These are phyloP conservation scores for Tetragonia tetragonoides DNA, from an alignment of 148 eudicot species.

Conservation along the genomic window DNA sequence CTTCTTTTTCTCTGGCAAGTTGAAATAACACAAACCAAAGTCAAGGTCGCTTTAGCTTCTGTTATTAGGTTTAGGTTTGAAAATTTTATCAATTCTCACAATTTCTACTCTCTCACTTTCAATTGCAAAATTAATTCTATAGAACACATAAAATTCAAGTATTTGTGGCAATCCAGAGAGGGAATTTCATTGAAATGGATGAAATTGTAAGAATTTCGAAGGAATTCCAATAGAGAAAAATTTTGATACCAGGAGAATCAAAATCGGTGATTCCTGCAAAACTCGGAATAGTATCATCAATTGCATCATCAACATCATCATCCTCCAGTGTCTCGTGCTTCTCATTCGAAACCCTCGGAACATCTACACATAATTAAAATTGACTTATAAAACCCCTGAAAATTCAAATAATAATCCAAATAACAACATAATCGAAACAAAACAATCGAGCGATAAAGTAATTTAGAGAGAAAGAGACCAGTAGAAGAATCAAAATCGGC, in stretches of 20 bases:
- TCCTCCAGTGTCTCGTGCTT: background rate
- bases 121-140: too few relatives aligned
- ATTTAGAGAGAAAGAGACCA: conserved; percentile 22
- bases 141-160: too few relatives aligned
- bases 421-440: background rate
- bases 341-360: conserved; percentile 1
- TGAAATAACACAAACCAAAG: background rate
- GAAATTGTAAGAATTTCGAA: background rate
- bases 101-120: too few relatives aligned
- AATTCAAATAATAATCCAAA: background rate
- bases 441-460: background rate
- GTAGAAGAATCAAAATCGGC: conserved; percentile 52
- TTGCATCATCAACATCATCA: background rate
- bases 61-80: background rate
- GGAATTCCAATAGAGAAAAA: background rate
- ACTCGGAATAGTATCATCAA: conserved; percentile 21
- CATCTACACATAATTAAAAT: conserved; percentile 10
- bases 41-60: conserved; percentile 1
- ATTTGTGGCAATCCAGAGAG: too few relatives aligned
- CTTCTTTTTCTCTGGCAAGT: conserved; percentile 33
- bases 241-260: conserved; percentile 34
- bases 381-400: background rate
- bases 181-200: too few relatives aligned
- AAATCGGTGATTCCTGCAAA: conserved; percentile 45
- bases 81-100: too few relatives aligned